phyloP scores from a whole-genome alignment of 2,329 filamentous ascomycete genomes.

The Chlorencoelia australis region DNA sequence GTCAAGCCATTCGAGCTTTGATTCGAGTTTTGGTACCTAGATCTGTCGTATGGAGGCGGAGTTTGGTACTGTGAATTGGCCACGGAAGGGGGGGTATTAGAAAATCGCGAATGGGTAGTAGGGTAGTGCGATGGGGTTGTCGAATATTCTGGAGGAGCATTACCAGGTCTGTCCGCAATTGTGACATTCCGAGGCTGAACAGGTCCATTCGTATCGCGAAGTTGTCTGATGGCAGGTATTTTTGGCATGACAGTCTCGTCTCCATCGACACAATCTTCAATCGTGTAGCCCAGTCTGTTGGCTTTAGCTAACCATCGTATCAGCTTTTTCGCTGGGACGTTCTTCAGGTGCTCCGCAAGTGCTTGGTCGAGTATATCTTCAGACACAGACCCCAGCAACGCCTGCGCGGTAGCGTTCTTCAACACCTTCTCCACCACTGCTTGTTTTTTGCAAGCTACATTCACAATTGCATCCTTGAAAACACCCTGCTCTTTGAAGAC shows the following conservation, averaged over 20 bases:
- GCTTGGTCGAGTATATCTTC: slow-evolving; percentile 15
- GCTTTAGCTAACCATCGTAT: slow-evolving; percentile 20
- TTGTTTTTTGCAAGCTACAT: slow-evolving; percentile 9
- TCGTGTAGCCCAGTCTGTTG: slow-evolving; percentile 20
- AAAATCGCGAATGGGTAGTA: neutral
- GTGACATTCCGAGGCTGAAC: too few species aligned
- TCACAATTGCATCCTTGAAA: slow-evolving; percentile 13
- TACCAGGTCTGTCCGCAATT: too few species aligned
- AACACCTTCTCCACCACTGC: slow-evolving; percentile 14
- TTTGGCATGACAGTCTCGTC: slow-evolving; percentile 17
- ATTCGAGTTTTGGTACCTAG: too few species aligned
- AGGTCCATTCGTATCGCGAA: too few species aligned
- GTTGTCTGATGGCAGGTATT: slow-evolving; percentile 1
- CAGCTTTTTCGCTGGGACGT: slow-evolving; percentile 15
- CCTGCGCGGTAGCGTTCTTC: slow-evolving; percentile 5
- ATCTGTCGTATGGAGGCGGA: too few species aligned
- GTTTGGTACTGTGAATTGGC: too few species aligned
- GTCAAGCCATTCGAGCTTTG: too few species aligned
- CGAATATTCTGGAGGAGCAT: too few species aligned
- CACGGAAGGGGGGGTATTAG: too few species aligned
- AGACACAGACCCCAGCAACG: slow-evolving; percentile 13
- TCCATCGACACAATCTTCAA: slow-evolving; percentile 20
- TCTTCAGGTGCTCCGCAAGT: slow-evolving; percentile 13
- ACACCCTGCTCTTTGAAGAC: slow-evolving; percentile 16
- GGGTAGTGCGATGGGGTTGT: too few species aligned